Evolutionary conservation across 2,329 filamentous ascomycete genomes (phyloP).

Genomic region (Neofusicoccum sp.): DNA sequence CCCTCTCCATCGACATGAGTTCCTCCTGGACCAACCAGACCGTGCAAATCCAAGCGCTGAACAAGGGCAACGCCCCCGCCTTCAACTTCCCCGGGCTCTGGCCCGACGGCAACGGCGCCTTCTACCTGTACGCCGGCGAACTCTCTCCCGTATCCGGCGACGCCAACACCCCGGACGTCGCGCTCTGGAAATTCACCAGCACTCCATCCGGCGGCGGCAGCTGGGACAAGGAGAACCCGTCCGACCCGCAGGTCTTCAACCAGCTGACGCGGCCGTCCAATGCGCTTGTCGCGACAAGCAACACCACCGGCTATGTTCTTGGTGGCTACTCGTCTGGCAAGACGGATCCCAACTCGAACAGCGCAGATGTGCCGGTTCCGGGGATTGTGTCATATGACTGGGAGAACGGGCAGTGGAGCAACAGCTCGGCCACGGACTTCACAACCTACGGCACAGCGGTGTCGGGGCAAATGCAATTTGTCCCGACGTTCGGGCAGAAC

Average conservation of each 20-base stretch:
- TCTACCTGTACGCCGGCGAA: conserved; percentile 5
- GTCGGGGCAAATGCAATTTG: background rate
- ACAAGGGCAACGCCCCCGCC: background rate
- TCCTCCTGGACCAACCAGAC: conserved; percentile 9
- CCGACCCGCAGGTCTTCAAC: background rate
- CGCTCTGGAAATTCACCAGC: background rate
- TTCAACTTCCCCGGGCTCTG: background rate
- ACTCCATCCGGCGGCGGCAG: background rate
- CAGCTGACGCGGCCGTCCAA: background rate
- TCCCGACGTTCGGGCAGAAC: background rate
- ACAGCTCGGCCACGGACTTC: background rate
- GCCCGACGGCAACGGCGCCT: background rate
- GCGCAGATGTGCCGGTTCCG: background rate
- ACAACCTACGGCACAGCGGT: conserved; percentile 3
- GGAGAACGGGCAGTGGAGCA: background rate
- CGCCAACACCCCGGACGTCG: background rate
- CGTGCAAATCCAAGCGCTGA: background rate
- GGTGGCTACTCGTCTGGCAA: background rate
- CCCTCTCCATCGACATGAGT: conserved; percentile 9
- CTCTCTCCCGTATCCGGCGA: background rate
- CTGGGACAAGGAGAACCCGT: background rate
- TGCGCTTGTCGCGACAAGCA: background rate
- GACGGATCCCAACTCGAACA: background rate
- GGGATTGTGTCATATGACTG: background rate
- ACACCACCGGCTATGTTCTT: background rate